These are phyloP conservation scores for Ceratobasidium sp. DNA, from an alignment of 1,284 basidiomycete genomes.

Conservation along the genomic window DNA sequence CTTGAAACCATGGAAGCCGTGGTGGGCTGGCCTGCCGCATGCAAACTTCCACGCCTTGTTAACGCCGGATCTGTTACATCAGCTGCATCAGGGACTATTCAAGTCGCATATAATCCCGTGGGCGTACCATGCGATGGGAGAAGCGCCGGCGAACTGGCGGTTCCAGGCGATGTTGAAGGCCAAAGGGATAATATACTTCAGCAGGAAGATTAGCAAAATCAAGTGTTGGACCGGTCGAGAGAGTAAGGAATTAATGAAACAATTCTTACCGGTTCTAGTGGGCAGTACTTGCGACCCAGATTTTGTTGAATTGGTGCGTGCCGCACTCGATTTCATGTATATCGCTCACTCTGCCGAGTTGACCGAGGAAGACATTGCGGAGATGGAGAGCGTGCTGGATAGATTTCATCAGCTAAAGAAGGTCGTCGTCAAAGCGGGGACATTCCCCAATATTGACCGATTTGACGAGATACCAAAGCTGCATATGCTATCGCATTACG, in stretches of 20 bases:
- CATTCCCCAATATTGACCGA: neutral
- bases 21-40: constrained; percentile 48
- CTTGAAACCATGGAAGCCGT: no score
- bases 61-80: constrained; percentile 56
- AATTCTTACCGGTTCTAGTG: constrained; percentile 5
- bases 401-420: neutral
- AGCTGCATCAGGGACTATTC: constrained; percentile 57
- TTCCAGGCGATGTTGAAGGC: constrained; percentile 34
- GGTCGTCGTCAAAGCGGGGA: neutral
- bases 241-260: constrained; percentile 56
- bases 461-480: constrained; percentile 57
- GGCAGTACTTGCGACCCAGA: neutral
- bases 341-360: neutral
- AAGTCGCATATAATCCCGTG: constrained; percentile 52
- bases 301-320: constrained; percentile 35
- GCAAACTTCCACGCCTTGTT: constrained; percentile 52
- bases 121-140: constrained; percentile 29
- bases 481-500: constrained; percentile 54
- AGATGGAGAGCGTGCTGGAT: constrained; percentile 15
- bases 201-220: constrained; percentile 48
- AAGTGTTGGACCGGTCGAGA: constrained; percentile 56
- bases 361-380: constrained; percentile 13
- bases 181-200: constrained; percentile 32
- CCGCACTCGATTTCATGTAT: constrained; percentile 7
- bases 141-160: constrained; percentile 34